Evolutionary conservation across 1,284 basidiomycete species (phyloP).

Genomic region (Caloboletus inedulis): DNA sequence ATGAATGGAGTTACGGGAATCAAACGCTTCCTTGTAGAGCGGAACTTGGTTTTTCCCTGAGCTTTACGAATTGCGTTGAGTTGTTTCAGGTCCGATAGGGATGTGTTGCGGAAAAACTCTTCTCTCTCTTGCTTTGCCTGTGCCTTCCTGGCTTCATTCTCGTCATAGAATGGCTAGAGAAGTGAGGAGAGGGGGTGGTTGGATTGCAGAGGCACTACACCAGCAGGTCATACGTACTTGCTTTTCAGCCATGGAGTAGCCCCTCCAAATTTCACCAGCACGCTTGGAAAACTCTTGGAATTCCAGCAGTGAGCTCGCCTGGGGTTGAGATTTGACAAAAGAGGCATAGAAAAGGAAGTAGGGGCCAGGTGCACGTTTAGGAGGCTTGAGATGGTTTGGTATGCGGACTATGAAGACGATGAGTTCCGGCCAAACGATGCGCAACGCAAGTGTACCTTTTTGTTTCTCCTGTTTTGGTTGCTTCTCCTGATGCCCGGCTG

Average conservation of each 20-base stretch:
- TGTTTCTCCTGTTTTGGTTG: conserved; percentile 5
- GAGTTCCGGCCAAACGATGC: background rate
- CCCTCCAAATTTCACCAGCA: conserved; percentile 23
- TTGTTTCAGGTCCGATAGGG: conserved; percentile 14
- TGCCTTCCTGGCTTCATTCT: conserved; percentile 18
- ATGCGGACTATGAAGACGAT: conserved; percentile 14
- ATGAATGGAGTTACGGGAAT: conserved; percentile 16
- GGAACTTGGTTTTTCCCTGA: conserved; percentile 23
- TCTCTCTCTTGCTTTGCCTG: conserved; percentile 19
- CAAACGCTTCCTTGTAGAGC: background rate
- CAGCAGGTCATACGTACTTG: conserved; percentile 16
- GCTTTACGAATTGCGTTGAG: conserved; percentile 27
- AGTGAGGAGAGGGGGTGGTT: background rate
- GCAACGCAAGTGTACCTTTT: conserved; percentile 4
- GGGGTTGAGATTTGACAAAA: conserved; percentile 11
- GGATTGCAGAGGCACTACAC: background rate
- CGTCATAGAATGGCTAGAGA: conserved; percentile 29
- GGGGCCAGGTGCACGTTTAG: conserved; percentile 25
- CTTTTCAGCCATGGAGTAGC: conserved; percentile 27
- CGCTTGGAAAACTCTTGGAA: conserved; percentile 13
- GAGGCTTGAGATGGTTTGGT: conserved; percentile 23
- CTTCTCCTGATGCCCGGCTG: background rate
- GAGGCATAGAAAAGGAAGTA: conserved; percentile 25
- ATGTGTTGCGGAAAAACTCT: conserved; percentile 23
- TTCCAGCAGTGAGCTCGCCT: background rate